Conservation (phyloP, 495 filamentous ascomycete genomes). For the Neurospora sp. region DNA sequence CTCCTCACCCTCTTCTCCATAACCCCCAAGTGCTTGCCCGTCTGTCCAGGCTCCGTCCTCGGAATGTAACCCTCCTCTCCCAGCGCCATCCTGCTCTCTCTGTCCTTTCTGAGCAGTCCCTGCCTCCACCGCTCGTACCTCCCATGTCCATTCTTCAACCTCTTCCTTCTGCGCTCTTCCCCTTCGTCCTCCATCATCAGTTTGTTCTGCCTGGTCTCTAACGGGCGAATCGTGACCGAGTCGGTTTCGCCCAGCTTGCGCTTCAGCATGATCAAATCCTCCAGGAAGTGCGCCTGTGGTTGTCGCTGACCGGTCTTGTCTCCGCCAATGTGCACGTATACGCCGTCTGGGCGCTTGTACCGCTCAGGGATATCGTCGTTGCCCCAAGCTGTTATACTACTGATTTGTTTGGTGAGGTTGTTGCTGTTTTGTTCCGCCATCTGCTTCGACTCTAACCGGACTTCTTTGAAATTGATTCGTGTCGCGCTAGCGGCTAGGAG, state of each 20-base stretch:
- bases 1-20: neutral
- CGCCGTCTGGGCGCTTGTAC: constrained; percentile 21
- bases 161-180: constrained; percentile 19
- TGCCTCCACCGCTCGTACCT: constrained; percentile 18
- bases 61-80: constrained; percentile 10
- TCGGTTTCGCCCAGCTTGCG: constrained; percentile 44
- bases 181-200: constrained; percentile 23
- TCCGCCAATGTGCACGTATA: constrained; percentile 25
- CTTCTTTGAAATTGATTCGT: constrained; percentile 34
- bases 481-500: constrained; percentile 50
- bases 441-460: constrained; percentile 9
- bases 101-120: constrained; percentile 10
- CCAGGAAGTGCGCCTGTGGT: constrained; percentile 37
- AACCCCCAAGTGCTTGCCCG: constrained; percentile 6
- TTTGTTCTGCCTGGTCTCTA: constrained; percentile 28
- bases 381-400: neutral
- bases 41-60: constrained; percentile 9
- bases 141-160: constrained; percentile 14
- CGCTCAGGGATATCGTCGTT: constrained; percentile 20
- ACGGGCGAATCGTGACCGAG: constrained; percentile 37
- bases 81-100: neutral
- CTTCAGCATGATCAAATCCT: constrained; percentile 40
- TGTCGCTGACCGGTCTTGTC: constrained; percentile 27
- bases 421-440: constrained; percentile 3
- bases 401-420: neutral